Evolutionary conservation across 2,329 filamentous ascomycete genomes (phyloP).

Genomic region (Trichoderma semiorbis): DNA sequence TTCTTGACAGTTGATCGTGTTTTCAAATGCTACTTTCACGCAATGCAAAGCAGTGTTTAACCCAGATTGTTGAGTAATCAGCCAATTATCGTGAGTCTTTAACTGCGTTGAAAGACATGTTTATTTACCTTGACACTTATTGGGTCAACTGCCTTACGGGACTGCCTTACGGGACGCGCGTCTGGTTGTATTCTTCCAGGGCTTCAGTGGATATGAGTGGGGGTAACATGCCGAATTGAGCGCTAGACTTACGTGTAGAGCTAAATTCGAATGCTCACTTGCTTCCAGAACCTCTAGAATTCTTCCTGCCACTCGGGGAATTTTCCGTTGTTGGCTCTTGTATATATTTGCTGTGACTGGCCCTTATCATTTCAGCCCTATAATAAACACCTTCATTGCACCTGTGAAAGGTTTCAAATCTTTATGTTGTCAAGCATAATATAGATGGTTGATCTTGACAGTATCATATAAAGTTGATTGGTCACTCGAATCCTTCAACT

Average conservation of each 20-base stretch:
- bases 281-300: background rate
- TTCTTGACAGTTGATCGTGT: background rate
- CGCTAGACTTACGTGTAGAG: background rate
- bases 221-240: background rate
- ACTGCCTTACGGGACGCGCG: background rate
- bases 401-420: accelerated
- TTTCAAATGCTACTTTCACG: background rate
- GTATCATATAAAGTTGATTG: background rate
- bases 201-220: background rate
- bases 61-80: background rate
- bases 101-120: background rate
- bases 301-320: background rate
- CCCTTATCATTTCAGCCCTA: background rate
- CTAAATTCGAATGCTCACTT: background rate
- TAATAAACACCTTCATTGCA: background rate
- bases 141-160: background rate
- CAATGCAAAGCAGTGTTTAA: background rate
- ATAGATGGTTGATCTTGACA: background rate
- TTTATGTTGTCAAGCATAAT: background rate
- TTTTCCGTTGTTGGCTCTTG: background rate
- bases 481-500: background rate
- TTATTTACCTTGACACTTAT: background rate
- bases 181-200: background rate
- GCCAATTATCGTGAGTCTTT: background rate
- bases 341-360: background rate